phyloP scores from a whole-genome alignment of 2,329 filamentous ascomycete species.

The Phyllosticta capitalensis region DNA sequence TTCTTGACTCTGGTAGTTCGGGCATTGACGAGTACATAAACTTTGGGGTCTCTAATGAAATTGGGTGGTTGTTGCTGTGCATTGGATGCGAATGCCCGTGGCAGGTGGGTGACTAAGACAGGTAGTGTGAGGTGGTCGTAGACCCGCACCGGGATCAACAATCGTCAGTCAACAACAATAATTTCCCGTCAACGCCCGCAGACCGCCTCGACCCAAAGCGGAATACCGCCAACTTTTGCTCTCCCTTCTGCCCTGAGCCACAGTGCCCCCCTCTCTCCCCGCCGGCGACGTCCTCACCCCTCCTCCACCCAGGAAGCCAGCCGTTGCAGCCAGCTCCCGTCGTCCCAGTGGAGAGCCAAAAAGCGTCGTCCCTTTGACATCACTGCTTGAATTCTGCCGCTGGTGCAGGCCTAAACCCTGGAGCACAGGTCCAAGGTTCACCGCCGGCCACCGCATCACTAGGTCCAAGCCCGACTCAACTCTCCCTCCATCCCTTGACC shows the following conservation, averaged over 20 bases:
- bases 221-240: slow-evolving; percentile 4
- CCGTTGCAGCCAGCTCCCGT: too few relatives aligned
- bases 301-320: not conserved
- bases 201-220: slow-evolving; percentile 10
- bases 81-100: not conserved
- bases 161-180: slow-evolving; percentile 7
- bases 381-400: not conserved
- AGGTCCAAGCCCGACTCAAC: not conserved
- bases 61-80: slow-evolving; percentile 1
- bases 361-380: not conserved
- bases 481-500: not conserved
- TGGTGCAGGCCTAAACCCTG: not conserved
- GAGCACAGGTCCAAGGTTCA: not conserved
- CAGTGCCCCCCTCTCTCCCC: not conserved
- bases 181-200: slow-evolving; percentile 6
- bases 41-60: not conserved
- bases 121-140: not conserved
- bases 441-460: not conserved
- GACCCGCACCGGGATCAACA: slow-evolving; percentile 9
- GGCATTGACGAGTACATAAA: not conserved
- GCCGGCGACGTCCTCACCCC: not conserved
- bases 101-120: slow-evolving; percentile 4
- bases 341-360: not conserved
- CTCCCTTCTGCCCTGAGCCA: slow-evolving; percentile 6
- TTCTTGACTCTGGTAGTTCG: not conserved